Evolutionary conservation across 2,329 filamentous ascomycete species (phyloP), one percentile per base, ranked within the genome.

Genomic region (Aspergillus candidus): DNA sequence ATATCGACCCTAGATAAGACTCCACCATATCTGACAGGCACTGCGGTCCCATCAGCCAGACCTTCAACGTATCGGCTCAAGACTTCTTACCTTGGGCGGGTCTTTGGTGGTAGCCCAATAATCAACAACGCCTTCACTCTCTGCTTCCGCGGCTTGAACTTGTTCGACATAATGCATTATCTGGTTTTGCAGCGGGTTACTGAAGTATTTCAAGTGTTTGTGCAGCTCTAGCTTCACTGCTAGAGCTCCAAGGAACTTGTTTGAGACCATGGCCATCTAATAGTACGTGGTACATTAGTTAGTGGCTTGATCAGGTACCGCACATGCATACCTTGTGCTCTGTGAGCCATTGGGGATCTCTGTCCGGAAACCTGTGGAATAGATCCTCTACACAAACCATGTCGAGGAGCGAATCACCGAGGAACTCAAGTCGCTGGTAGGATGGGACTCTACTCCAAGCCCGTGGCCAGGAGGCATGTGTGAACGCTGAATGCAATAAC

Each of bases 191-290:
- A 69, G 46, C 0, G 66, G 54, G 11, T 45, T 60, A 44, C 63
- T 71, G 49, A 66, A 66, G 51, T 63, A 68, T 57, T 74, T 77
- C 12, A 97, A 69, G 60, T 91, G 83, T 38, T 73, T 78, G 60
- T 96, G 82, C 43, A 97, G 84, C 1, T 79, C 83, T 0, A 97
- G 76, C 38, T 80, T 77, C 3, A 94, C 87, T 47, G 85, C 85
- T 3, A 97, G 72, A 13, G 83, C 87, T 1, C 86, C 88, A 1
- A 96, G 76, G 60, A 97, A 98, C 48, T 90, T 89, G 69, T 98
- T 98, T 41, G 88, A 93, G 0, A 93, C 90, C 87, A 98, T 96
- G n/a, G 90, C 88, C 83, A 94, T 96, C 70, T 74, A 47, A 31
- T 37, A 14, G 34, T n/a, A 30, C 40, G 6, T 22, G 18, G 15